Evolutionary conservation across 139 green algal species (phyloP).

Genomic region (Coelastrella sp.): DNA sequence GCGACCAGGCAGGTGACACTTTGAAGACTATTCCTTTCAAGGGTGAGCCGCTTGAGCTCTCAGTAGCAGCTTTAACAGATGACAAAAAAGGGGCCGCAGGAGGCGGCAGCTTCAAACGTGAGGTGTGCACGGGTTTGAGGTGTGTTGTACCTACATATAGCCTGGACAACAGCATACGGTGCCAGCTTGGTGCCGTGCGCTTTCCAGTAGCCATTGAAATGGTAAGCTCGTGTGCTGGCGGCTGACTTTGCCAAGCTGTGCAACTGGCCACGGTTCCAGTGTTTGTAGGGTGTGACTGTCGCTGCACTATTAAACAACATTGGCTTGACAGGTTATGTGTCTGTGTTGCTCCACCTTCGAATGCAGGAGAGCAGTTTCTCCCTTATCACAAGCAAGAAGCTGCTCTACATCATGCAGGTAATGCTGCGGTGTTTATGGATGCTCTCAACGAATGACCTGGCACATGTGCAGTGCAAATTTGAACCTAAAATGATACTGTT

Average conservation of each 20-base stretch:
- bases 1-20: slow-evolving; percentile 38
- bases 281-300: not conserved
- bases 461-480: no score
- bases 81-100: not conserved
- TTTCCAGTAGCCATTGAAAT: no score
- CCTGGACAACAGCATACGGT: no score
- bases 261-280: not conserved
- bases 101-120: not conserved
- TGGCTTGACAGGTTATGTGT: not conserved
- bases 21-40: slow-evolving; percentile 25
- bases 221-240: no score
- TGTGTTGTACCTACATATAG: no score
- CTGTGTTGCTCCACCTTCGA: not conserved
- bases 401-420: slow-evolving; percentile 51
- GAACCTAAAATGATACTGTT: no score
- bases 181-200: no score
- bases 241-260: no score
- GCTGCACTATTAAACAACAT: no score
- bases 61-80: slow-evolving; percentile 29
- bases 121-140: not conserved
- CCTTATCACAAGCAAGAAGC: slow-evolving; percentile 41
- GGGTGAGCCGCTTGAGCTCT: slow-evolving; percentile 44
- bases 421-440: no score
- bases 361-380: slow-evolving; percentile 29
- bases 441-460: no score